Evolutionary conservation across 345 rosid species (phyloP), one percentile per base, ranked within the genome.

Genomic region (Sapria himalayana): DNA sequence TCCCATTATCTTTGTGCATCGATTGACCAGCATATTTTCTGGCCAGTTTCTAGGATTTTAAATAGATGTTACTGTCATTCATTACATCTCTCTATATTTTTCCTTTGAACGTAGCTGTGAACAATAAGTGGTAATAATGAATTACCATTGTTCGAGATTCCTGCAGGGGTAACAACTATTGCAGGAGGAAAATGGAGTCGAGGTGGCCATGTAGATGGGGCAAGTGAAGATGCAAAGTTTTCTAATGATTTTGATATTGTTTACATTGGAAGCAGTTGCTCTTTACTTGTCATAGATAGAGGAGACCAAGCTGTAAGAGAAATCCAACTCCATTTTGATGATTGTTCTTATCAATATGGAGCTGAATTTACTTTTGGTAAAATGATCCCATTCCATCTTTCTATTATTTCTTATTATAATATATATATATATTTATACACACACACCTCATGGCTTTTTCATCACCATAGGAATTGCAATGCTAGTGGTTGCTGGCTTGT

Each of bases 401-500:
- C 25, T 11, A 3, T 27, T 19, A 25, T 21, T 32, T 39, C 10
- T 35, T 22, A 7, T 15, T 9, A 3, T 29, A 18, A 25, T 17
- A 22, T 27, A 33, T 49, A 15, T 58, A 39, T 32, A 34, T 15
- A 13, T 44, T 37, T n/a, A n/a, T n/a, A n/a, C n/a, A n/a, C n/a
- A n/a, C n/a, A n/a, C n/a, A n/a, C n/a, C n/a, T n/a, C n/a, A n/a
- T n/a, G 57, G 37, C 4, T 19, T 47, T 56, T 47, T 18, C 20
- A n/a, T 48, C 21, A 13, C 61, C 72, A 39, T 77, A 89, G 98
- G 94, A 40, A 50, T 79, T 62, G 95, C 77, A 1, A 81, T 89
- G 42, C 98, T 89, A n/a, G n/a, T 74, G 46, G 93, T 82, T 14
- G 98, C 95, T 49, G 95, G 93, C 48, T 71, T 79, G 61, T 72